phyloP scores from a whole-genome alignment of 176 grass and related monocot species.

The Oryza punctata region DNA sequence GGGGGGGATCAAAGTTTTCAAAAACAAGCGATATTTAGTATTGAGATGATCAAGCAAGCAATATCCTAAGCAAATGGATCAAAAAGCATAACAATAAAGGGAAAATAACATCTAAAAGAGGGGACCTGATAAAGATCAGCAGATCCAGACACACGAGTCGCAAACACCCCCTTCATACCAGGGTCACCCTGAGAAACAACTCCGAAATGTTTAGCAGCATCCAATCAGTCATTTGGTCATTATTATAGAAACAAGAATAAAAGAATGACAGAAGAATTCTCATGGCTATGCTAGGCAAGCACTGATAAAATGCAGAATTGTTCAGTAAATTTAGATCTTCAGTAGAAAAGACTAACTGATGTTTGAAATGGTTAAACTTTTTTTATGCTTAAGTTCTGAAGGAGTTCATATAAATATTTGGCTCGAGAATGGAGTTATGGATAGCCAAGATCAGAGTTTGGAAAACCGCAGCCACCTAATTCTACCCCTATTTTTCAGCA shows the following conservation, averaged over 20 bases:
- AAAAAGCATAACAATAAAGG: neutral
- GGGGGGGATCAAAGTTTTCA: neutral
- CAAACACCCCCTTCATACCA: slow-evolving; percentile 86
- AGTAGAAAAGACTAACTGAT: neutral
- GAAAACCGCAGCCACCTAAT: slow-evolving; percentile 5
- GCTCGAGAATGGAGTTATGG: neutral
- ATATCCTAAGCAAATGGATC: neutral
- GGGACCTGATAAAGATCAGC: slow-evolving; percentile 90
- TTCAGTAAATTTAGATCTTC: neutral
- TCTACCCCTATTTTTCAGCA: neutral
- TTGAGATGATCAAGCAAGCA: slow-evolving; percentile 15
- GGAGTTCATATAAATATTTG: neutral
- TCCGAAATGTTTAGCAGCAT: slow-evolving; percentile 32
- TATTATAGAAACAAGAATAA: slow-evolving; percentile 31
- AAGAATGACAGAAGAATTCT: neutral
- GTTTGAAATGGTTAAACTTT: neutral
- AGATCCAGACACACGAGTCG: slow-evolving; percentile 94
- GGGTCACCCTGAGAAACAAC: slow-evolving; percentile 68
- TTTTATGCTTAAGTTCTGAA: slow-evolving; percentile 16
- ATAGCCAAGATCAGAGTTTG: neutral
- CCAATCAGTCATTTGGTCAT: neutral
- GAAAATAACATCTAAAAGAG: slow-evolving; percentile 20
- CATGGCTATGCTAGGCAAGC: neutral
- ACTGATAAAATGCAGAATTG: neutral
- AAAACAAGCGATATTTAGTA: neutral